Percentiles rank a stretch among this genome's conserved stretches.
These are phyloP conservation scores for Fusarium xyrophilum DNA, from an alignment of 2,329 filamentous ascomycete species.

Conservation along the genomic window DNA sequence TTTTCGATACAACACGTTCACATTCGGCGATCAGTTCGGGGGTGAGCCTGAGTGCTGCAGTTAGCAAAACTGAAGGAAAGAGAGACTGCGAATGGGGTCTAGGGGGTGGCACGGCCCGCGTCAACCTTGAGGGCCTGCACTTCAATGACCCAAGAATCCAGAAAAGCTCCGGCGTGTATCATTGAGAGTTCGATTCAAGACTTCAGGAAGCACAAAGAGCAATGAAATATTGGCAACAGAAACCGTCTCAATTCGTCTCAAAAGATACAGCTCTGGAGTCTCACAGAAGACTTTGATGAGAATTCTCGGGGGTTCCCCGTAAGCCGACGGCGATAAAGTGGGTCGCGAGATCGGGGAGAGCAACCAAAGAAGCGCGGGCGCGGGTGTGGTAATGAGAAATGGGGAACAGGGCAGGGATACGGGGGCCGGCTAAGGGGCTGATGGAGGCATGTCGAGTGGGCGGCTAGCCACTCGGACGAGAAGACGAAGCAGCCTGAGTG, in stretches of 20 bases:
- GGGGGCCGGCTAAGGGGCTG: conserved; percentile 18
- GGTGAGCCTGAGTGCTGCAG: conserved; percentile 51
- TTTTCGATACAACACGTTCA: conserved; percentile 67
- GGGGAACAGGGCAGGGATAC: conserved; percentile 25
- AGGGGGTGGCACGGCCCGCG: conserved; percentile 37
- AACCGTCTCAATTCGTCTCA: neutral
- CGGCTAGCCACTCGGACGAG: conserved; percentile 31
- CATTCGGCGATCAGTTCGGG: conserved; percentile 66
- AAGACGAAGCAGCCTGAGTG: conserved; percentile 27
- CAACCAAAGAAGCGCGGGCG: conserved; percentile 20
- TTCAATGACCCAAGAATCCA: neutral
- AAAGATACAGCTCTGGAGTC: neutral
- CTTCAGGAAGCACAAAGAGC: neutral
- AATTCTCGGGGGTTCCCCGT: conserved; percentile 37
- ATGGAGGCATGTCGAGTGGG: conserved; percentile 25
- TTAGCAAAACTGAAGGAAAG: conserved; percentile 35
- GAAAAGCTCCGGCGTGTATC: neutral
- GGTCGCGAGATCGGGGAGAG: conserved; percentile 28
- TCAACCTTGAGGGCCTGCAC: conserved; percentile 7
- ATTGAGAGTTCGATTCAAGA: neutral
- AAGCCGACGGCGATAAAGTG: conserved; percentile 38
- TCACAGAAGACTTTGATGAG: neutral
- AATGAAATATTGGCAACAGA: neutral
- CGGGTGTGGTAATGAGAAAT: conserved; percentile 32
- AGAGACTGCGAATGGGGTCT: conserved; percentile 14